These are phyloP conservation scores for Corylus avellana DNA, from an alignment of 306 rosid genomes.

Conservation along the genomic window DNA sequence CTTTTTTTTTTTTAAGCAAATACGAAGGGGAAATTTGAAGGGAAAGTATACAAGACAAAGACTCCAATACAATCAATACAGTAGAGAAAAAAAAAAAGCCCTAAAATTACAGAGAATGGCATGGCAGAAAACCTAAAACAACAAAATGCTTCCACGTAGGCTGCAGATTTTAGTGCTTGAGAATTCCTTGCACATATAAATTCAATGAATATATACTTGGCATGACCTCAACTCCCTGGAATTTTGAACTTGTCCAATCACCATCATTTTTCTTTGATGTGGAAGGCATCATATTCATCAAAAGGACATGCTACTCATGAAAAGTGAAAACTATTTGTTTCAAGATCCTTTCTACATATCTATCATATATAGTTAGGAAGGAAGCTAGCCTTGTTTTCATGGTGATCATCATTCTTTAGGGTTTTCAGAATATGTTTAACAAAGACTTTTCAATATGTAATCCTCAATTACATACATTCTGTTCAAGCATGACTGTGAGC, in stretches of 20 bases:
- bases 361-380: not conserved
- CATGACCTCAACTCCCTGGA: not conserved
- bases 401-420: not conserved
- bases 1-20: too few relatives aligned
- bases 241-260: too few relatives aligned
- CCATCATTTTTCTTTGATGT: not conserved
- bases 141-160: too few relatives aligned
- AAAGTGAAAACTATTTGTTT: not conserved
- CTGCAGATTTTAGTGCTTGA: not conserved
- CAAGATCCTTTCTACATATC: not conserved
- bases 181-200: not conserved
- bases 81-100: too few relatives aligned
- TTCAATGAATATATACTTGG: not conserved
- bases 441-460: not conserved
- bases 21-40: too few relatives aligned
- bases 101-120: too few relatives aligned
- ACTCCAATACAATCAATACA: too few relatives aligned
- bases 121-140: too few relatives aligned
- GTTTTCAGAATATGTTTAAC: not conserved
- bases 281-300: not conserved
- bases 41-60: too few relatives aligned
- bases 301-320: not conserved
- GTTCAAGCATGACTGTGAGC: not conserved
- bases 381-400: not conserved
- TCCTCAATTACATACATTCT: not conserved